A percentile compares a stretch with the other conserved stretches of the same genome.
Evolutionary conservation across 768 basidiomycete species (phyloP).

Genomic region (Fomitopsis pulvina): DNA sequence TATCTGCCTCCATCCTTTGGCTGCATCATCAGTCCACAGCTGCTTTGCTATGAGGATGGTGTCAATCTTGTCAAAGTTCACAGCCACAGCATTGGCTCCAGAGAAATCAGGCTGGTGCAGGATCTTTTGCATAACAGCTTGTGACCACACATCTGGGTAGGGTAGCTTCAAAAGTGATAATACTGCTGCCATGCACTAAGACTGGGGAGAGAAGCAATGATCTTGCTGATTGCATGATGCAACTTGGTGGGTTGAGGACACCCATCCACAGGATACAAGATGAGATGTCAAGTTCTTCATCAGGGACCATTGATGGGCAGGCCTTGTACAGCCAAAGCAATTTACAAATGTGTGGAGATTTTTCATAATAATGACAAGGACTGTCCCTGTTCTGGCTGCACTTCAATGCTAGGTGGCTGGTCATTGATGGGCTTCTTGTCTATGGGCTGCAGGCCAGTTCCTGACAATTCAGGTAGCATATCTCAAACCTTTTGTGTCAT

Average conservation of each 20-base stretch:
- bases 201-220: constrained; percentile 6
- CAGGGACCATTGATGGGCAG: not conserved
- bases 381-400: too few species aligned
- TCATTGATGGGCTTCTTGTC: too few species aligned
- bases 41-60: not conserved
- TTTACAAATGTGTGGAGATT: not conserved
- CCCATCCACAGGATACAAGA: not conserved
- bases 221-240: constrained; percentile 1
- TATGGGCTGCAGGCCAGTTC: too few species aligned
- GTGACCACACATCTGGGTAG: constrained; percentile 1
- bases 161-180: constrained; percentile 18
- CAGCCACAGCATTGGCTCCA: not conserved
- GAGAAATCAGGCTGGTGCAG: constrained; percentile 1
- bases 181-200: constrained; percentile 12
- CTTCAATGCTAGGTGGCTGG: too few species aligned
- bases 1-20: constrained; percentile 3
- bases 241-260: not conserved
- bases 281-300: not conserved
- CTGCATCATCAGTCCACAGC: not conserved
- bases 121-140: constrained; percentile 1
- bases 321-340: constrained; percentile 6
- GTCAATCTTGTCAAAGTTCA: constrained; percentile 1
- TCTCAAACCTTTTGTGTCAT: too few species aligned
- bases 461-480: too few species aligned
- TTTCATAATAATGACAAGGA: not conserved